A percentile compares a stretch with the other conserved stretches of the same genome.
Evolutionary conservation across 192 early-diverging fungal species (phyloP).

Genomic region (Linnemannia schmuckeri): DNA sequence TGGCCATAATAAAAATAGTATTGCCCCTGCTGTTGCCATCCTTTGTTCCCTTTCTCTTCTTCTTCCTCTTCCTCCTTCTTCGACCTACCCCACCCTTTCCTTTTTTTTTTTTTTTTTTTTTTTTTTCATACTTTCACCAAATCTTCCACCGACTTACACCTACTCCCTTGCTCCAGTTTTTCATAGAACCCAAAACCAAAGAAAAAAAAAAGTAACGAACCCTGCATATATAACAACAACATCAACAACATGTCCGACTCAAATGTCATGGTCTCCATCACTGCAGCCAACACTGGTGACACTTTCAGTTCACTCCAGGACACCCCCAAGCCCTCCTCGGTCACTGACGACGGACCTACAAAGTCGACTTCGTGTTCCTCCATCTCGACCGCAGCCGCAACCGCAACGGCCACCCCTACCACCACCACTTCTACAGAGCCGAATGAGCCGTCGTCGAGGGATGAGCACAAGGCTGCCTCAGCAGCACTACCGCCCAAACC

Average conservation of each 20-base stretch:
- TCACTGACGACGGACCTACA: neutral
- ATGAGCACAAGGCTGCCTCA: conserved; percentile 1
- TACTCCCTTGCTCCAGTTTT: neutral
- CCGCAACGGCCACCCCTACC: neutral
- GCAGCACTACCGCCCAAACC: conserved; percentile 13
- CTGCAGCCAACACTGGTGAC: conserved; percentile 1
- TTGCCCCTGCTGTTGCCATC: neutral
- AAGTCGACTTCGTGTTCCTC: neutral
- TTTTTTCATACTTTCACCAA: neutral
- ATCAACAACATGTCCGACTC: neutral
- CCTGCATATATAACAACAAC: neutral
- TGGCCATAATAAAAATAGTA: neutral
- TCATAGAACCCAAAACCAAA: neutral
- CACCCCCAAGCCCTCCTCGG: conserved; percentile 5
- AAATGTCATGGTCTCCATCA: conserved; percentile 29
- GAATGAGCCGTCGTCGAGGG: neutral
- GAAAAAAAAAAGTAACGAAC: neutral
- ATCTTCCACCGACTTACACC: neutral
- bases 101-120: neutral
- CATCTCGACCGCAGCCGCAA: neutral
- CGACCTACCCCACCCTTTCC: neutral
- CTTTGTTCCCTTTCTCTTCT: neutral
- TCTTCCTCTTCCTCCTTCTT: neutral
- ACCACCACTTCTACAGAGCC: neutral
- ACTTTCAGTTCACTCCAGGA: conserved; percentile 21